Evolutionary conservation across 2,329 filamentous ascomycete genomes (phyloP), one percentile per base, ranked within the genome.

Genomic region (Hymenoscyphus infarciens): DNA sequence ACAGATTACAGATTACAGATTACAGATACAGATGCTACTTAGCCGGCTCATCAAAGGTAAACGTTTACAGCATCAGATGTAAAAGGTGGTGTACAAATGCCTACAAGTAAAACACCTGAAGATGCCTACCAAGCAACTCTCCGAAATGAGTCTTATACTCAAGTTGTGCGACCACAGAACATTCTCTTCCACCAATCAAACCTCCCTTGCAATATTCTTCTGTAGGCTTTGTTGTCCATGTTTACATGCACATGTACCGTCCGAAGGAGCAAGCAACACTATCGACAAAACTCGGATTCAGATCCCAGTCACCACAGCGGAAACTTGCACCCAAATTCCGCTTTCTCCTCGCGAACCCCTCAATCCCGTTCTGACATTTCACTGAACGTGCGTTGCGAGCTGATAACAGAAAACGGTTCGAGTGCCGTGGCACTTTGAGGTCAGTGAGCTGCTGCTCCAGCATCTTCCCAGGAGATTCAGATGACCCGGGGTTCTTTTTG

Each of bases 171-270:
- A 52, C 45, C 45, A 49, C n/a, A 52, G 7, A 52, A 6, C 8
- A n/a, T 25, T 52, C 22, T 25, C 19, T 22, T 52, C 45, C 45
- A 22, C 39, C 39, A 45, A 45, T 45, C 4, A 25, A 8, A 52
- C 5, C 19, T 25, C 8, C 45, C 45, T 25, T 52, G 25, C 45
- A 52, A 52, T 22, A 22, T n/a, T 25, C 5, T 10, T 38, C 8
- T 52, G n/a, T 52, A 25, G 45, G 45, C 45, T 22, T 49, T 52
- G 45, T 52, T 52, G 45, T 52, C 45, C 45, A 52, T 52, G 19
- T 52, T 52, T 38, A 38, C 35, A 22, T 52, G 22, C 45, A 22
- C 45, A 13, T 19, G 39, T 45, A 45, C 39, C 39, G 39, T 45
- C 45, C 45, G 7, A 25, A 52, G 45, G 45, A 52, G 45, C 42